Conservation (phyloP, 768 basidiomycete genomes). For the Mycena sanguinolenta region DNA sequence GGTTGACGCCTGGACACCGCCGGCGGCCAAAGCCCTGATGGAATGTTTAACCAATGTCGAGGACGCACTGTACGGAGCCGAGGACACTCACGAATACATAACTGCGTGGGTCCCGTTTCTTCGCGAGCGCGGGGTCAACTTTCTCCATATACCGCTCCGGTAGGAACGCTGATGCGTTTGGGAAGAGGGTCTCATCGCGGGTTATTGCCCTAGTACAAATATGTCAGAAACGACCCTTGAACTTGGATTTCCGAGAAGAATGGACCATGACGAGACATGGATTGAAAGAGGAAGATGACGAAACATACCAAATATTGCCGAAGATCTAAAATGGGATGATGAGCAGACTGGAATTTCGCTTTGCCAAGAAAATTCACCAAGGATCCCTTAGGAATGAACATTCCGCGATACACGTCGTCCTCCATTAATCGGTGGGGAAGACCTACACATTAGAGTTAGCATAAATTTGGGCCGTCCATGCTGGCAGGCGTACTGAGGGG, state of each 20-base stretch:
- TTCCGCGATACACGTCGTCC: constrained; percentile 72
- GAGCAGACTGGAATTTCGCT: background rate
- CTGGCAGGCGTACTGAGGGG: constrained; percentile 63
- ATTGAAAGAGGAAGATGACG: background rate
- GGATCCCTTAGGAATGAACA: constrained; percentile 74
- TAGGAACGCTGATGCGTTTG: constrained; percentile 37
- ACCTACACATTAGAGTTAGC: constrained; percentile 48
- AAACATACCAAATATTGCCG: constrained; percentile 70
- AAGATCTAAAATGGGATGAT: constrained; percentile 53
- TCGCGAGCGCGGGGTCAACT: constrained; percentile 31
- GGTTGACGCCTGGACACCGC: constrained; percentile 74
- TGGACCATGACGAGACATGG: constrained; percentile 22
- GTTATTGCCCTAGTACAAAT: constrained; percentile 55
- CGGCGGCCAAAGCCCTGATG: constrained; percentile 56
- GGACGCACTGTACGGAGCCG: too few species aligned
- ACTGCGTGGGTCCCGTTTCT: constrained; percentile 33
- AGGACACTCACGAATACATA: constrained; percentile 34
- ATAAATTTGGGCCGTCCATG: background rate
- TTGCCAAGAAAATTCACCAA: constrained; percentile 51
- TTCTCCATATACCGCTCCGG: constrained; percentile 42
- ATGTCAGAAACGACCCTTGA: constrained; percentile 19
- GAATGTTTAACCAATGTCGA: background rate
- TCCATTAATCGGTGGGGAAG: constrained; percentile 76
- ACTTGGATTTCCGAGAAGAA: constrained; percentile 20
- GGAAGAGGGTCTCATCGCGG: constrained; percentile 65